Evolutionary conservation across 768 basidiomycete genomes (phyloP).

Genomic region (Epithele typhae): DNA sequence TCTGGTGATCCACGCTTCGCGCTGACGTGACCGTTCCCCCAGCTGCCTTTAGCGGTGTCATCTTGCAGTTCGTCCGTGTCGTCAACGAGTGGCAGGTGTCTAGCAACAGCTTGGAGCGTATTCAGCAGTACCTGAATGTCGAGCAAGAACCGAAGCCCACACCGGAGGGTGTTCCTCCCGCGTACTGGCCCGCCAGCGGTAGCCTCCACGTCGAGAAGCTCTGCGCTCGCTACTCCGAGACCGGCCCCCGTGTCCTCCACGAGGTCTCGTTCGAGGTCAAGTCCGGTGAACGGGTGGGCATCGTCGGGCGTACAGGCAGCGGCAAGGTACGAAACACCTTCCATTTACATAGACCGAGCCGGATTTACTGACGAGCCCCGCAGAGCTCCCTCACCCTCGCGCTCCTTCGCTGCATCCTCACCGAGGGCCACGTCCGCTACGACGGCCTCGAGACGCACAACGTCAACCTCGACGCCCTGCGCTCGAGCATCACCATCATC

Average conservation of each 20-base stretch:
- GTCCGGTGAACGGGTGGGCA: conserved; percentile 49
- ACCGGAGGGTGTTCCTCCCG: conserved; percentile 38
- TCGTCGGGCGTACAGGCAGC: conserved; percentile 51
- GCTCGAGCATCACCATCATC: conserved; percentile 53
- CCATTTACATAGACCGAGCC: not conserved
- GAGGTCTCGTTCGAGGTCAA: conserved; percentile 43
- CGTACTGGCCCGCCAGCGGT: conserved; percentile 60
- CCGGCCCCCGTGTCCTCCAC: conserved; percentile 47
- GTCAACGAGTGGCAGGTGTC: conserved; percentile 39
- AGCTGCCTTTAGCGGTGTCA: conserved; percentile 48
- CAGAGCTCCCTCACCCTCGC: conserved; percentile 45
- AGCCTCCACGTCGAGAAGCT: conserved; percentile 45
- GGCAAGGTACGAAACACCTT: conserved; percentile 32
- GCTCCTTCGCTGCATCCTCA: conserved; percentile 49
- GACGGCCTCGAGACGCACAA: conserved; percentile 41
- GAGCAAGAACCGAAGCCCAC: conserved; percentile 42
- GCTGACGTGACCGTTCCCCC: not conserved
- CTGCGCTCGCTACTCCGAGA: conserved; percentile 42
- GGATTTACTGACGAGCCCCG: conserved; percentile 3
- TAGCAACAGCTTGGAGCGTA: conserved; percentile 41
- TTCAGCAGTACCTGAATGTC: conserved; percentile 50
- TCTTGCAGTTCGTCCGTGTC: conserved; percentile 41
- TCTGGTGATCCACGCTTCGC: not conserved
- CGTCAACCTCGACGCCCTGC: conserved; percentile 48
- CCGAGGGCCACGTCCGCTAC: conserved; percentile 43